These are phyloP conservation scores for Tephrocybe sp. DNA, from an alignment of 768 basidiomycete species.

Conservation along the genomic window DNA sequence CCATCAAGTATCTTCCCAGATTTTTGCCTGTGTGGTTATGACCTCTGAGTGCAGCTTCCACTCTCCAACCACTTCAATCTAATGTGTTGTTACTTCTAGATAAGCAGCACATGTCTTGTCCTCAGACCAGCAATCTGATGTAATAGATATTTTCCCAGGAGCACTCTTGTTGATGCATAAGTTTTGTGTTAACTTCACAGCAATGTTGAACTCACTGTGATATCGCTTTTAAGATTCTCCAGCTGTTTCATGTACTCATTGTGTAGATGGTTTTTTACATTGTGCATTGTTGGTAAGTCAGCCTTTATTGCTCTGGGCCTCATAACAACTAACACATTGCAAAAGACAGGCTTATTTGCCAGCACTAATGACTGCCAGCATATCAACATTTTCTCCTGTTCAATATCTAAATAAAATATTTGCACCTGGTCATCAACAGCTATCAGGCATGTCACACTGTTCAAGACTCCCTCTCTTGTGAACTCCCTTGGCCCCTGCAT, in stretches of 20 bases:
- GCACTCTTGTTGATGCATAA: no score
- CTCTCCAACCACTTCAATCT: constrained; percentile 21
- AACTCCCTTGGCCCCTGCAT: constrained; percentile 10
- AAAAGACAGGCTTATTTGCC: constrained; percentile 7
- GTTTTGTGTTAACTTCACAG: constrained; percentile 14
- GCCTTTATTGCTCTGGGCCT: constrained; percentile 1
- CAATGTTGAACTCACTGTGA: constrained; percentile 14
- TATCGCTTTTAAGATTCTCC: not conserved
- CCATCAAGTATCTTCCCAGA: constrained; percentile 24
- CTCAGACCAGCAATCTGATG: constrained; percentile 19
- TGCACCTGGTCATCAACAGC: constrained; percentile 17
- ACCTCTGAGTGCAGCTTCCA: constrained; percentile 25
- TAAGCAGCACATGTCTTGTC: constrained; percentile 20
- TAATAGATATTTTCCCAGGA: constrained; percentile 22
- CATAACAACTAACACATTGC: constrained; percentile 13
- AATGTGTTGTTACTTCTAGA: constrained; percentile 22
- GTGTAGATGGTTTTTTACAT: constrained; percentile 17
- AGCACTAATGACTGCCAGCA: constrained; percentile 6
- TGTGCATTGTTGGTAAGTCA: constrained; percentile 13
- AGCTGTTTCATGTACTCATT: constrained; percentile 17
- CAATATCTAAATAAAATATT: not conserved
- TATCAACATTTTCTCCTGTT: no score
- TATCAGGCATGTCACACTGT: constrained; percentile 9
- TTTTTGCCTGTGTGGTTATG: constrained; percentile 24
- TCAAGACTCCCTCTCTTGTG: constrained; percentile 1